Evolutionary conservation across 2,329 filamentous ascomycete genomes (phyloP), one percentile per base, ranked within the genome.

Genomic region (Neonectria hederae): DNA sequence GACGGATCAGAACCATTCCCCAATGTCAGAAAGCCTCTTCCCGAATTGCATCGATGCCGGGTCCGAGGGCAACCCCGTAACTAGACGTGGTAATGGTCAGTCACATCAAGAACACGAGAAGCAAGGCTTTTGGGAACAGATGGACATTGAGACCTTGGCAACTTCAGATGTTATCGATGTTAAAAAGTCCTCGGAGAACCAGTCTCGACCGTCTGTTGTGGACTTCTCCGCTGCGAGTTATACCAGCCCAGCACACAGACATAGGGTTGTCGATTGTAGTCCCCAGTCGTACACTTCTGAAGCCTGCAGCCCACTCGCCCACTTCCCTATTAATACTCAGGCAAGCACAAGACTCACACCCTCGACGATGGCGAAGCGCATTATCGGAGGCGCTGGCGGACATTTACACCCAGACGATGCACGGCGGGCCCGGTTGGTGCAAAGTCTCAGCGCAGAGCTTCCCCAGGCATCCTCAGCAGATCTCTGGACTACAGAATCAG

Each of bases 271-370:
- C 9, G 63, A 68, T 13, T 60, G 66, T 22, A 70, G 54, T 30
- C 66, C 63, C 43, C 21, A 54, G 8, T 63, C 68, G 8, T 30
- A 64, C 54, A 63, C 65, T 13, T 21, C 66, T 4, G 67, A 67
- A 14, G 51, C 55, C n/a, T 58, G 46, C 19, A 73, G 71, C 4
- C 71, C 73, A 4, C 45, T 76, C 48, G 72, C 69, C 22, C 72
- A 69, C 35, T 76, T 76, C n/a, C 73, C 74, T 5, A 76, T 76
- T n/a, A 58, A 65, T n/a, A 54, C 67, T 17, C 62, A 71, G 21
- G 66, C 64, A 48, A 66, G 59, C 24, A 63, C 69, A 17, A 69
- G 73, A 17, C 65, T 75, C 14, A 75, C 73, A 5, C 68, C 74
- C 24, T 62, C 66, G n/a, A 68, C 66, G 19, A 58, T 75, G 14